These are phyloP conservation scores for Phytopythium oedochilum DNA, from an alignment of 352 stramenopile genomes.

Conservation along the genomic window DNA sequence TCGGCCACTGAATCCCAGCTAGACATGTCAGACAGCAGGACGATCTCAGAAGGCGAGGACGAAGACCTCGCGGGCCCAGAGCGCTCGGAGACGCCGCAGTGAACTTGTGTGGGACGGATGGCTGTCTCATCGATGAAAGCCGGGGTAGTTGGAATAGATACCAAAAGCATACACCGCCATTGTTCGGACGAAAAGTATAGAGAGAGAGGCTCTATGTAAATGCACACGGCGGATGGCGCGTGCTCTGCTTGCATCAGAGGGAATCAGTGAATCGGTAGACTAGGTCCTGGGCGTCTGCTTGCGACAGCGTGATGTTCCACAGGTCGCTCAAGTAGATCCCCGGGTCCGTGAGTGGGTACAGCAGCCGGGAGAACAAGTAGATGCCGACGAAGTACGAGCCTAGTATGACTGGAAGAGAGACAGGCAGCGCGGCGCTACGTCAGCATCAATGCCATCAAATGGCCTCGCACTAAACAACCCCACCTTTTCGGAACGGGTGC, in stretches of 20 bases:
- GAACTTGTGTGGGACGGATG: neutral
- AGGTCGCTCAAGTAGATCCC: constrained; percentile 76
- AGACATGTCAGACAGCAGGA: neutral
- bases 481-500: constrained; percentile 73
- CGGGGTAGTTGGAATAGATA: neutral
- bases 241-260: constrained; percentile 13
- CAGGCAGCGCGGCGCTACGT: neutral
- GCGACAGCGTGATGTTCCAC: constrained; percentile 73
- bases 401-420: constrained; percentile 52
- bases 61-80: neutral
- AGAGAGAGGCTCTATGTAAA: constrained; percentile 5
- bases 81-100: neutral
- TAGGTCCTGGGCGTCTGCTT: constrained; percentile 28
- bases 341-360: constrained; percentile 76
- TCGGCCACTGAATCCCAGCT: neutral
- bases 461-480: neutral
- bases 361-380: constrained; percentile 62
- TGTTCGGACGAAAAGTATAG: neutral
- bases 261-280: constrained; percentile 37
- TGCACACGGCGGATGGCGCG: neutral
- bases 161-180: neutral
- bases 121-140: neutral
- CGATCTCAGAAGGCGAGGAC: neutral
- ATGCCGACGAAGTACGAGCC: constrained; percentile 81
- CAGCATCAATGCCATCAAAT: neutral